phyloP scores from a whole-genome alignment of 1,284 basidiomycete species.

The Apiotrichum gamsii region DNA sequence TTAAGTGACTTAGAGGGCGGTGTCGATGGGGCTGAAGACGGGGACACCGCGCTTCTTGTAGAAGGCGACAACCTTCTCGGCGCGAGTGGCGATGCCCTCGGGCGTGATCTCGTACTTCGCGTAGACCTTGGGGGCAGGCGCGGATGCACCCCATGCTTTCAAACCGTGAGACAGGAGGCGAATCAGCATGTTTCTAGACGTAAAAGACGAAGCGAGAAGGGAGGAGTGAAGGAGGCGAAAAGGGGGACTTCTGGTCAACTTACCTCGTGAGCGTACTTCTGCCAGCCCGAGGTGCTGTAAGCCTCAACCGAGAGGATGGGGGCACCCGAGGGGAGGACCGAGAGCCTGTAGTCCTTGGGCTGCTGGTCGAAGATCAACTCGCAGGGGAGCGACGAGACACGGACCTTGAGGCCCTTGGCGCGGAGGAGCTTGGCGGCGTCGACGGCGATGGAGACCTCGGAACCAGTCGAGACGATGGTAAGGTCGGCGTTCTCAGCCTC shows the following conservation, averaged over 20 bases:
- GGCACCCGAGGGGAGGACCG: constrained; percentile 78
- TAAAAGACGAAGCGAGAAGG: no score
- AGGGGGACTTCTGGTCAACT: background rate
- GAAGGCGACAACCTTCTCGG: constrained; percentile 79
- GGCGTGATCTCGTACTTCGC: constrained; percentile 64
- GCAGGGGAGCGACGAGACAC: constrained; percentile 82
- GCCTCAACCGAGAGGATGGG: constrained; percentile 89
- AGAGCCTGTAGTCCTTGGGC: constrained; percentile 68
- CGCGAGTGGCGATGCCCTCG: constrained; percentile 66
- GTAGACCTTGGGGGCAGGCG: constrained; percentile 72
- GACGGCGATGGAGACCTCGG: constrained; percentile 68
- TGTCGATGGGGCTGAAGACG: constrained; percentile 69
- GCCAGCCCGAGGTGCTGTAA: constrained; percentile 68
- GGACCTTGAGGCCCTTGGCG: constrained; percentile 68
- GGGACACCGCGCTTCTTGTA: constrained; percentile 73
- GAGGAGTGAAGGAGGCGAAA: no score
- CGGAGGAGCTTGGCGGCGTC: constrained; percentile 75
- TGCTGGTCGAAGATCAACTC: constrained; percentile 82
- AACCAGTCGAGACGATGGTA: constrained; percentile 82
- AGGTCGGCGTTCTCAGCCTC: constrained; percentile 67
- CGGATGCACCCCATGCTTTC: constrained; percentile 76
- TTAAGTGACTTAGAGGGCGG: constrained; percentile 36
- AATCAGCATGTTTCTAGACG: no score
- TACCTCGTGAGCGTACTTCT: constrained; percentile 74
- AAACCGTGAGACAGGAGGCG: no score